Percentiles rank a stretch among this genome's conserved stretches.
phyloP scores from a whole-genome alignment of 441 rosid species.

The Gossypium trilobum region DNA sequence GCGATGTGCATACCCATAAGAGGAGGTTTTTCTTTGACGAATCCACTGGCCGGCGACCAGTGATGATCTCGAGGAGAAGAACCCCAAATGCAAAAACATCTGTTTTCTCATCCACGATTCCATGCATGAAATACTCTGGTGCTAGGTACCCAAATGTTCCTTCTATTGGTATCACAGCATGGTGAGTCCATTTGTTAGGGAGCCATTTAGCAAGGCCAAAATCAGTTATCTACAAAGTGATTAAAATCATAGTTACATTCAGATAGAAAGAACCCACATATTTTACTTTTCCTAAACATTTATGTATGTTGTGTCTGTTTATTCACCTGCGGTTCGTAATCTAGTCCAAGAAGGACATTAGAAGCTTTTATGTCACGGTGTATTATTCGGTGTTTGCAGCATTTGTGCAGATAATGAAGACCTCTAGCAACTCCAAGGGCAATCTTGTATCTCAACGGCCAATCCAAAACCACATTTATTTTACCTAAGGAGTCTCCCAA shows the following conservation, averaged over 20 bases:
- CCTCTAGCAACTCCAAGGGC: constrained; percentile 73
- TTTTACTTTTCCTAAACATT: neutral
- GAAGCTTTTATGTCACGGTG: constrained; percentile 94
- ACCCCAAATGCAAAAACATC: constrained; percentile 86
- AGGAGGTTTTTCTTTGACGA: constrained; percentile 69
- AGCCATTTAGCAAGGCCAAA: constrained; percentile 94
- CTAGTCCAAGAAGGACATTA: constrained; percentile 79
- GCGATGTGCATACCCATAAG: constrained; percentile 48
- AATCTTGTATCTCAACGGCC: constrained; percentile 69
- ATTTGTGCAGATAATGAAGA: constrained; percentile 82
- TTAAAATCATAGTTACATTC: neutral
- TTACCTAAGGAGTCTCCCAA: constrained; percentile 25
- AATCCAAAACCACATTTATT: constrained; percentile 33
- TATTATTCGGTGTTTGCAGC: constrained; percentile 75
- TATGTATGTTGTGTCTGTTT: neutral
- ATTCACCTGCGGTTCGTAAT: constrained; percentile 74
- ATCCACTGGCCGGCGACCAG: constrained; percentile 71
- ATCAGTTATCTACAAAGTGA: constrained; percentile 54
- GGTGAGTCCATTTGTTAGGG: constrained; percentile 89
- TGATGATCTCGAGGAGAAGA: constrained; percentile 73
- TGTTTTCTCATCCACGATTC: constrained; percentile 64
- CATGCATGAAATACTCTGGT: constrained; percentile 91
- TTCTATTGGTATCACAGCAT: constrained; percentile 76
- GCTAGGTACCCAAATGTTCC: constrained; percentile 93
- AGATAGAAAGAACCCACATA: neutral